Conservation (phyloP, 2,329 filamentous ascomycete species). For the Ophiostoma ulmi region DNA sequence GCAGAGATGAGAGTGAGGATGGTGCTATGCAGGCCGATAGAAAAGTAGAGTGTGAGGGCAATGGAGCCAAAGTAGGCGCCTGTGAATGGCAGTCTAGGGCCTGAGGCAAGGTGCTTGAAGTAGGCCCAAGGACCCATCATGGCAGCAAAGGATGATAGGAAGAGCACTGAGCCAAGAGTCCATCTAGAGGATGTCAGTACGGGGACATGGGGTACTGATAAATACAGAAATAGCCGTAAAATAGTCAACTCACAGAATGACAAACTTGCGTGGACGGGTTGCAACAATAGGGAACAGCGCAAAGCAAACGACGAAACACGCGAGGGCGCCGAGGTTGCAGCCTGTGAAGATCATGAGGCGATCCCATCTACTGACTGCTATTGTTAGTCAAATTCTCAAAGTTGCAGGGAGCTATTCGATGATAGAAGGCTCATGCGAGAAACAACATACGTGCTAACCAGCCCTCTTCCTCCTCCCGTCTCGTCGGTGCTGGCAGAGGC, state of each 20-base stretch:
- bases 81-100: conserved; percentile 83
- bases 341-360: conserved; percentile 85
- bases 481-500: conserved; percentile 74
- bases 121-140: conserved; percentile 89
- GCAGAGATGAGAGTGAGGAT: conserved; percentile 80
- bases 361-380: conserved; percentile 91
- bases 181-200: conserved; percentile 55
- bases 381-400: conserved; percentile 28
- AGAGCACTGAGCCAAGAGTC: conserved; percentile 86
- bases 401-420: too few relatives aligned
- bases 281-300: conserved; percentile 79
- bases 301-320: conserved; percentile 92
- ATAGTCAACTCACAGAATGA: conserved; percentile 76
- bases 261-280: conserved; percentile 84
- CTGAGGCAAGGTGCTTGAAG: conserved; percentile 75
- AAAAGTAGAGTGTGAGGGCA: conserved; percentile 81
- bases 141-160: conserved; percentile 86
- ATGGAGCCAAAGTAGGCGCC: conserved; percentile 94
- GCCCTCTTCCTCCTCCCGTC: conserved; percentile 89
- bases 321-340: conserved; percentile 82
- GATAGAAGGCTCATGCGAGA: background rate
- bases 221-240: too few relatives aligned
- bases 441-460: conserved; percentile 82
- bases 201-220: background rate
- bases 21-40: conserved; percentile 77